A percentile compares a stretch with the other conserved stretches of the same genome.
These are phyloP conservation scores for Climacium dendroides DNA, from an alignment of 225 moss, liverwort and hornwort species.

Conservation along the genomic window DNA sequence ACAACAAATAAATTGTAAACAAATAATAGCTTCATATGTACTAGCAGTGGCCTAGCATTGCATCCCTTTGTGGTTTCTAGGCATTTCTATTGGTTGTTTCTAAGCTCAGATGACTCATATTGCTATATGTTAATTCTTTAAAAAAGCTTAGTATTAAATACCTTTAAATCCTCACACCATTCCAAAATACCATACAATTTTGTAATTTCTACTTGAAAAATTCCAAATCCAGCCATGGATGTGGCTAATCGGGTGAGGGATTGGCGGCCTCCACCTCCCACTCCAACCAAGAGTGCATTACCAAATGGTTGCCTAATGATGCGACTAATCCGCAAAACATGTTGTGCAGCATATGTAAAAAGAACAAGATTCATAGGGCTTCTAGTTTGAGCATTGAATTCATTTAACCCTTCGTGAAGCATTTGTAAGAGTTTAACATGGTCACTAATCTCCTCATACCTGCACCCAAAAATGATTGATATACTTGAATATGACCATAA, in stretches of 20 bases:
- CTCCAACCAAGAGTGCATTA: conserved; percentile 71
- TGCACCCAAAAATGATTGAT: neutral
- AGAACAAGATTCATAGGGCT: conserved; percentile 68
- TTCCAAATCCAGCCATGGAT: conserved; percentile 59
- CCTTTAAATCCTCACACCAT: conserved; percentile 87
- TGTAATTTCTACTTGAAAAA: conserved; percentile 78
- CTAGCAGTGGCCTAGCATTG: accelerated
- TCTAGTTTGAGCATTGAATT: conserved; percentile 73
- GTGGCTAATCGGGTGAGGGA: conserved; percentile 75
- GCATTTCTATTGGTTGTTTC: neutral
- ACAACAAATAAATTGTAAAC: neutral
- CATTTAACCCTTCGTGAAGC: conserved; percentile 49
- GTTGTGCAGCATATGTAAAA: conserved; percentile 72
- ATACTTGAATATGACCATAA: neutral
- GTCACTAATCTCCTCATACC: conserved; percentile 70
- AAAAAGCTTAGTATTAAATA: neutral
- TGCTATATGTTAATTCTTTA: neutral
- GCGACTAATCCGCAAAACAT: conserved; percentile 72
- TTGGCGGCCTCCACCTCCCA: conserved; percentile 75
- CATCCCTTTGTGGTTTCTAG: no score
- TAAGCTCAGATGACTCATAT: neutral
- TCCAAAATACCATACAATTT: conserved; percentile 57
- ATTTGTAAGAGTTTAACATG: conserved; percentile 40
- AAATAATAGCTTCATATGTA: neutral
- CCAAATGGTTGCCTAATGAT: conserved; percentile 84